These are phyloP conservation scores for Linnemannia zychae DNA, from an alignment of 192 early-diverging fungal genomes.

Conservation along the genomic window DNA sequence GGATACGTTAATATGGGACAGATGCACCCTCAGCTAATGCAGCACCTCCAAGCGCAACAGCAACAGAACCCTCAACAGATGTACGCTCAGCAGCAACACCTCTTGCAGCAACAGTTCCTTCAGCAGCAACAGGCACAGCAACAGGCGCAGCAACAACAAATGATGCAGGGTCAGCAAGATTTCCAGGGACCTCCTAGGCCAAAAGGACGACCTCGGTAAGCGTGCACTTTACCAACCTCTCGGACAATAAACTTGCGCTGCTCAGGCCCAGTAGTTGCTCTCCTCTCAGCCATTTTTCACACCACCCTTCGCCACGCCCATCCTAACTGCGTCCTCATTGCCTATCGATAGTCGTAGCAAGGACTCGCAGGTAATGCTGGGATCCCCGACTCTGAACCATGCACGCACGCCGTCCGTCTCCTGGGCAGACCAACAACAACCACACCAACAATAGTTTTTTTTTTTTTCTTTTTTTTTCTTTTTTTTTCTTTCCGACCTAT, in stretches of 20 bases:
- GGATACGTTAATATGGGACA: slow-evolving; percentile 38
- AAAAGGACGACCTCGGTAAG: slow-evolving; percentile 56
- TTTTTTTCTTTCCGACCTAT: not conserved
- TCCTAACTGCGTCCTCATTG: not conserved
- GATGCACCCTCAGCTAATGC: slow-evolving; percentile 49
- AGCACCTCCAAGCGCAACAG: slow-evolving; percentile 38
- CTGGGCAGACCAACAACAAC: slow-evolving; percentile 52
- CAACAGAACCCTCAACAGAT: slow-evolving; percentile 28
- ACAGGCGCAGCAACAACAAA: slow-evolving; percentile 28
- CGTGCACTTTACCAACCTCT: not conserved
- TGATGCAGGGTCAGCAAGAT: slow-evolving; percentile 46
- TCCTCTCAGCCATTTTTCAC: not conserved
- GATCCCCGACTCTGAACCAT: slow-evolving; percentile 38
- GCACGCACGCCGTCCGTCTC: slow-evolving; percentile 38
- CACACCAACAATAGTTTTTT: slow-evolving; percentile 4
- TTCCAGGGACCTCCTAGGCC: slow-evolving; percentile 45
- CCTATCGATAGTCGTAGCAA: slow-evolving; percentile 39
- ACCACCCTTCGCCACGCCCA: not conserved
- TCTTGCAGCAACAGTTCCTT: slow-evolving; percentile 20
- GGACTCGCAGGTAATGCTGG: slow-evolving; percentile 38
- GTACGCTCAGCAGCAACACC: slow-evolving; percentile 24
- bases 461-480: not conserved
- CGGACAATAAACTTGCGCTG: not conserved
- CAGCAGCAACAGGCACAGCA: slow-evolving; percentile 21
- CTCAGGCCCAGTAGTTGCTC: not conserved